Conservation (phyloP, 164 flowering plant genomes). For the Berberis vulgaris region DNA sequence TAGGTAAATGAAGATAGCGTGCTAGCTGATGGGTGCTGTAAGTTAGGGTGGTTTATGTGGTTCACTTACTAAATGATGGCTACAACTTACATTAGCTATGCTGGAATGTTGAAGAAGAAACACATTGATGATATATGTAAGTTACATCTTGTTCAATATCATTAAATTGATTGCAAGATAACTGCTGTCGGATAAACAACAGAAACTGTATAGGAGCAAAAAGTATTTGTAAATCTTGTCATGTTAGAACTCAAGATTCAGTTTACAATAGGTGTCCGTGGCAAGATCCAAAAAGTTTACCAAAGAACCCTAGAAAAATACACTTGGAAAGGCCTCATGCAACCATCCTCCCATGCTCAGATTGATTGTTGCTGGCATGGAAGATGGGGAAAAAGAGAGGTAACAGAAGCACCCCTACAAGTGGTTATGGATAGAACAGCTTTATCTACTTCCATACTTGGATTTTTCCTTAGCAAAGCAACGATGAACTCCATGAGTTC, state of each 20-base stretch:
- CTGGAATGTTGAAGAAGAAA: no score
- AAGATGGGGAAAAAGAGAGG: background rate
- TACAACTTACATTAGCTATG: no score
- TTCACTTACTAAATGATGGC: no score
- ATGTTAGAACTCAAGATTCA: background rate
- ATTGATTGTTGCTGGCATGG: background rate
- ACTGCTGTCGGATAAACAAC: no score
- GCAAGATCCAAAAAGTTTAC: conserved; percentile 7
- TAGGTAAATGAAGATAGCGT: no score
- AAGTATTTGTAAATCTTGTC: no score
- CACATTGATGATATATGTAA: no score
- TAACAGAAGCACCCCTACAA: conserved; percentile 6
- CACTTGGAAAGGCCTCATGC: background rate
- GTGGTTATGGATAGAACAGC: conserved; percentile 17
- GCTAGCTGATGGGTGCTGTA: no score
- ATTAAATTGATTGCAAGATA: no score
- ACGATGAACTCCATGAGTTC: conserved; percentile 33
- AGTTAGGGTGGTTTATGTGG: no score
- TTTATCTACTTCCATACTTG: conserved; percentile 17
- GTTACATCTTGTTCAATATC: no score
- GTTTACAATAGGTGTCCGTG: conserved; percentile 8
- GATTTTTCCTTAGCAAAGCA: conserved; percentile 21
- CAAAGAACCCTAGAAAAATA: background rate
- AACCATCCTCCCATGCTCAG: background rate
- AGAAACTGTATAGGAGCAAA: no score